A percentile compares a stretch with the other conserved stretches of the same genome.
Evolutionary conservation across 257 asterid genomes (phyloP).

Genomic region (Leonotis leonurus): DNA sequence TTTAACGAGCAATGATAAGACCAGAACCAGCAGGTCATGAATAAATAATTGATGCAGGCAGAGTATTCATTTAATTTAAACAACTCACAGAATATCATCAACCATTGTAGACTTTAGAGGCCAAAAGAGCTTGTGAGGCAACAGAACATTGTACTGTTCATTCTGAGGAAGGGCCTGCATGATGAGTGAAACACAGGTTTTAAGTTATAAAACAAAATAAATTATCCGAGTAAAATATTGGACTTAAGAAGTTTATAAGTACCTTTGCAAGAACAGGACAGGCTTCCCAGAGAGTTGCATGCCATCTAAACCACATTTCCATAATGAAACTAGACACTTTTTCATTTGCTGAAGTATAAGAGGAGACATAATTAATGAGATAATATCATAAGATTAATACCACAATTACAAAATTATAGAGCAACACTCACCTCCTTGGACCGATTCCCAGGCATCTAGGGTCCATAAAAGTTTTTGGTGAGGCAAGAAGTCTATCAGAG

Average conservation of each 20-base stretch:
- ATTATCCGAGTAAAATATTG: background rate
- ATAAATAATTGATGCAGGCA: background rate
- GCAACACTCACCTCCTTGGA: constrained; percentile 37
- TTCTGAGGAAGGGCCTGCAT: constrained; percentile 34
- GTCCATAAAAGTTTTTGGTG: constrained; percentile 81
- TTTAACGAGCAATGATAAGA: too few relatives aligned
- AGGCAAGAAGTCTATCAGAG: constrained; percentile 65
- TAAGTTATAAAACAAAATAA: background rate
- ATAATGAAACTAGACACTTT: constrained; percentile 51
- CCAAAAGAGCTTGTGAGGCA: constrained; percentile 61
- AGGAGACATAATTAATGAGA: constrained; percentile 12
- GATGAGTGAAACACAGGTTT: constrained; percentile 5
- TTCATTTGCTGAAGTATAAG: constrained; percentile 35
- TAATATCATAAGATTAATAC: background rate
- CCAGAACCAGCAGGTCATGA: too few relatives aligned
- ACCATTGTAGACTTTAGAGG: constrained; percentile 49
- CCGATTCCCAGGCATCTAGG: constrained; percentile 58
- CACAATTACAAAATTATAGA: constrained; percentile 8
- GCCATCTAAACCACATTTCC: constrained; percentile 96
- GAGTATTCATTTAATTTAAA: background rate
- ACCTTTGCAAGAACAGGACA: constrained; percentile 50
- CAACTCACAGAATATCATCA: constrained; percentile 54
- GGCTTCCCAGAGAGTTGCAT: constrained; percentile 59
- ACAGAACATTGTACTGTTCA: constrained; percentile 24
- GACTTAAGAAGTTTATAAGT: constrained; percentile 4